A percentile compares a stretch with the other conserved stretches of the same genome.
phyloP scores from a whole-genome alignment of 257 asterid species.

The Solanum commersonii region DNA sequence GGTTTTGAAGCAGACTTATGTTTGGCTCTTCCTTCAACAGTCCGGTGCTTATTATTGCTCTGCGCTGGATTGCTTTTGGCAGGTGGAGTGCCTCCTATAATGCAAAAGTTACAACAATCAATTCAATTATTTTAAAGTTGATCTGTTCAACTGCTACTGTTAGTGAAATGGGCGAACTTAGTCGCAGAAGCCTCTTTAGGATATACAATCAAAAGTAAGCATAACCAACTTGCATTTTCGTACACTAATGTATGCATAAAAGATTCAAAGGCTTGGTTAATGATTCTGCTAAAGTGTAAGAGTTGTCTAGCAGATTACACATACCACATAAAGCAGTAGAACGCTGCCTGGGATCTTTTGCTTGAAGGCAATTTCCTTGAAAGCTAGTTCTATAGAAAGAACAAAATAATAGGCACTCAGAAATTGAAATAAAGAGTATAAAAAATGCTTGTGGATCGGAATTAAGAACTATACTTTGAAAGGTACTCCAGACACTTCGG shows the following conservation, averaged over 20 bases:
- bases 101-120: background rate
- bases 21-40: slow-evolving; percentile 28
- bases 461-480: slow-evolving; percentile 41
- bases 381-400: slow-evolving; percentile 44
- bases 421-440: background rate
- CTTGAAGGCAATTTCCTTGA: slow-evolving; percentile 76
- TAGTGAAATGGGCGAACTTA: background rate
- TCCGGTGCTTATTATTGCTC: slow-evolving; percentile 29
- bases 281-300: background rate
- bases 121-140: background rate
- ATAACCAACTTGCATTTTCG: background rate
- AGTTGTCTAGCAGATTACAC: slow-evolving; percentile 11
- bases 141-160: background rate
- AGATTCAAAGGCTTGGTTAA: background rate
- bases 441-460: background rate
- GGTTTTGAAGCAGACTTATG: slow-evolving; percentile 48
- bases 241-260: background rate
- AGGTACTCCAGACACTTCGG: slow-evolving; percentile 72
- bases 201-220: background rate
- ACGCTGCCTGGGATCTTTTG: slow-evolving; percentile 50
- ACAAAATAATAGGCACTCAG: background rate
- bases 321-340: slow-evolving; percentile 61
- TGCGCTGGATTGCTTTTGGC: slow-evolving; percentile 27
- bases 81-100: slow-evolving; percentile 30
- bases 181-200: background rate